Conservation (phyloP, 2,329 filamentous ascomycete species). For the Hymenoscyphus salicellus region DNA sequence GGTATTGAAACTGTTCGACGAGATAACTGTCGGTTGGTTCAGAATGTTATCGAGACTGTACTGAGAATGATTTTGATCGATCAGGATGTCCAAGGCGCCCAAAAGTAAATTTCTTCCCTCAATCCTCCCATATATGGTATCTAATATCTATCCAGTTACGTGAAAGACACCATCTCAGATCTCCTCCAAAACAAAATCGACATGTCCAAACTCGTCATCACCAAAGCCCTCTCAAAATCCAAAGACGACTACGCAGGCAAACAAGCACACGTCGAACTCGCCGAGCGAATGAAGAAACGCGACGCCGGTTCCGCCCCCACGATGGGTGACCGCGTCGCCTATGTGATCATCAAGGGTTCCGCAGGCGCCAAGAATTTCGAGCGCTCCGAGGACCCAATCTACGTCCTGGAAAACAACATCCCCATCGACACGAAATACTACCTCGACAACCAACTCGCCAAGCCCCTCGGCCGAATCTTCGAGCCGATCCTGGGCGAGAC, state of each 20-base stretch:
- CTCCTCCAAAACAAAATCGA: conserved; percentile 96
- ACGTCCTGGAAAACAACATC: conserved; percentile 93
- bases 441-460: conserved; percentile 95
- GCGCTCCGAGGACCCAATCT: conserved; percentile 94
- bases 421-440: conserved; percentile 99
- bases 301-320: conserved; percentile 90
- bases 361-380: conserved; percentile 93
- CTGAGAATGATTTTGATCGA: conserved; percentile 95
- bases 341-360: conserved; percentile 93
- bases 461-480: conserved; percentile 92
- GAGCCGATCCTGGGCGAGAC: conserved; percentile 95
- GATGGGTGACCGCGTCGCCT: conserved; percentile 92
- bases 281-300: conserved; percentile 93
- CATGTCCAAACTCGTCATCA: conserved; percentile 99
- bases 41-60: conserved; percentile 96
- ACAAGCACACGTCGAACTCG: conserved; percentile 93
- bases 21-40: conserved; percentile 93
- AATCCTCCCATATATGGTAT: not conserved
- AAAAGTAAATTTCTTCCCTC: conserved; percentile 66
- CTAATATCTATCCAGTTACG: conserved; percentile 62
- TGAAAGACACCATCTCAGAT: conserved; percentile 93
- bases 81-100: conserved; percentile 81
- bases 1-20: conserved; percentile 96
- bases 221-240: conserved; percentile 88
- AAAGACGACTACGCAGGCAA: conserved; percentile 88